A percentile compares a stretch with the other conserved stretches of the same genome.
Evolutionary conservation across 768 basidiomycete genomes (phyloP).

Genomic region (Mycena belliarum): DNA sequence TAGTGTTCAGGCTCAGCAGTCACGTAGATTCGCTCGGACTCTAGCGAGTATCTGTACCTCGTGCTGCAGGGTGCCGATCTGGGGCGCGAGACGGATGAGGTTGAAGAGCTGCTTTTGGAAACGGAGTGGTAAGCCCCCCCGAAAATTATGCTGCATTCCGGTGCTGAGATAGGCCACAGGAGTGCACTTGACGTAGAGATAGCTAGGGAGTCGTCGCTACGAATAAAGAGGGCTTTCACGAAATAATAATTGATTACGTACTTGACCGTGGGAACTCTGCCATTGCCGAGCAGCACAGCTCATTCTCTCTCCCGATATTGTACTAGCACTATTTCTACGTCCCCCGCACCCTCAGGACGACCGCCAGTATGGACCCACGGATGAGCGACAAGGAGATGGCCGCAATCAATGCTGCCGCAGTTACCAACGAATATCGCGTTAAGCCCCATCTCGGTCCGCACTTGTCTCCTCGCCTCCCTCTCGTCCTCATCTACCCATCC

Average conservation of each 20-base stretch:
- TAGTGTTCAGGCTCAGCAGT: conserved; percentile 14
- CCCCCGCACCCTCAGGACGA: neutral
- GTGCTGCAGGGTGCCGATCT: conserved; percentile 71
- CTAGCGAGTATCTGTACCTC: conserved; percentile 83
- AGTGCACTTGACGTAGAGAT: conserved; percentile 32
- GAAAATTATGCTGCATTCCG: neutral
- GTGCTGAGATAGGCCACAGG: neutral
- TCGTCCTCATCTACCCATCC: conserved; percentile 19
- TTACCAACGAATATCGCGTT: conserved; percentile 85
- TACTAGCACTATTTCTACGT: conserved; percentile 3
- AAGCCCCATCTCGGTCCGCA: conserved; percentile 83
- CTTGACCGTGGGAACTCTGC: conserved; percentile 13
- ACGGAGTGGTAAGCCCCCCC: conserved; percentile 84
- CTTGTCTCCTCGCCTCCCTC: conserved; percentile 5
- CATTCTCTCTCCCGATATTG: neutral
- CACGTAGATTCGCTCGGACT: conserved; percentile 70
- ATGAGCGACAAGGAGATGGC: conserved; percentile 74
- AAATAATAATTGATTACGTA: conserved; percentile 2
- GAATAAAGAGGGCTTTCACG: conserved; percentile 40
- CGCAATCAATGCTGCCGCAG: conserved; percentile 84
- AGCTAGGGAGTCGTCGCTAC: conserved; percentile 42
- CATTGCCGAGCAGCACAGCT: neutral
- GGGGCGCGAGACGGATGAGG: conserved; percentile 61
- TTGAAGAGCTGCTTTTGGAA: conserved; percentile 72
- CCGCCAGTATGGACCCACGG: conserved; percentile 50